Evolutionary conservation across 129 eudicot genomes (phyloP), one percentile per base, ranked within the genome.

Genomic region (Flaveria linearis): DNA sequence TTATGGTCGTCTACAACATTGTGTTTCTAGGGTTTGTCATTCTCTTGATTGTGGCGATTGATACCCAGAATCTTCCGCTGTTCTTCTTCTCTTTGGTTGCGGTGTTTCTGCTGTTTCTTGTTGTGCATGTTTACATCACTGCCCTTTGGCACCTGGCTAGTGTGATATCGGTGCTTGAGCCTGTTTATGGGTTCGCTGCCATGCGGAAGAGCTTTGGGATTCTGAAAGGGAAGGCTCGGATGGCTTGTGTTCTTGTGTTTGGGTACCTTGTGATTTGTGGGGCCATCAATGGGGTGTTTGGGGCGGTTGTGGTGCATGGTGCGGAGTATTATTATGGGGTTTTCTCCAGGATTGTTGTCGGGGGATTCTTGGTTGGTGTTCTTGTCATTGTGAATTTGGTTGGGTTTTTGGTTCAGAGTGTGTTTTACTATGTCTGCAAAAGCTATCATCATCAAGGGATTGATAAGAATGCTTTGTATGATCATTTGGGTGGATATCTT

Each of bases 381-480:
- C 72, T 92, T 46, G 98, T 88, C 80, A 86, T 92, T 75, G 96
- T 92, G 60, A 92, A 92, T 68, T 78, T 92, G 83, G 86, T 92
- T 58, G 96, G 89, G 16, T 84, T 92, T 71, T 74, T 92, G 88
- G 92, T 88, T 72, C 98, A 92, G 74, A 92, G 98, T 75, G 96
- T 92, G 83, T 90, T 90, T 84, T 92, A 92, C 77, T 90, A 92
- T 76, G 96, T 92, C 18, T 93, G 98, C 71, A 93, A 93, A 82
- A 93, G 97, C 66, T 86, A 84, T 83, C 97, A 91, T 83, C 94
- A 86, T 77, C 86, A 91, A 78, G 88, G 82, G 67, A 91, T 91
- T 69, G 97, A 91, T 79, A 91, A 88, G 90, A 83, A 80, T 43
- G 97, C 90, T 6, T 75, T 88, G 74, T 87, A 86, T 76, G 95